Base-by-base conservation (phyloP, 2,329 filamentous ascomycete species). In the Colletotrichum zoysiae region DNA sequence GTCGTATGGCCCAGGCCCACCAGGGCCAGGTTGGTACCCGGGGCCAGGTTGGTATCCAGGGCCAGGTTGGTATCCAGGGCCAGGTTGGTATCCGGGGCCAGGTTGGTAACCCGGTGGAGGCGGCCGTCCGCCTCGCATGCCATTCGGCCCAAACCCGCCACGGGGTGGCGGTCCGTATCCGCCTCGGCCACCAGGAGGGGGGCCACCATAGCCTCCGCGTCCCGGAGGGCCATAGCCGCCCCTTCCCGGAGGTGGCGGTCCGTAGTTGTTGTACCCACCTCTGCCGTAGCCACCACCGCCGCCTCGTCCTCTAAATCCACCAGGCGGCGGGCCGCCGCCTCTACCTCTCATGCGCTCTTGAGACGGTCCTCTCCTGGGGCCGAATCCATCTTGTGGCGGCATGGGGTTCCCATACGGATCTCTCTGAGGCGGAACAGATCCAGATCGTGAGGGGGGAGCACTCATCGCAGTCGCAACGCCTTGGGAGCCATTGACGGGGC, bases 331-430 rank as follows among this genome's bases (percentile, higher is more conserved):
- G 6, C 79, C 82, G 6, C 79, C 82, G 23, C 85, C 90, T 77
- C 91, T 85, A 33, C 89, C 88, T 68, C 88, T 86, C 81, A 84
- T 83, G 53, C 82, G 84, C 67, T 85, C 87, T 65, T 80, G 79
- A 11, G 84, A 88, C 60, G 82, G 84, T 3, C 82, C 84, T 75
- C 82, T 81, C 71, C 83, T 85, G 78, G 83, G 80, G 64, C 80
- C 85, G 76, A 86, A 89, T 18, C 79, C 81, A 75, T 86, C 86
- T 7, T 79, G 78, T 1, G 81, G 75, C 48, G 81, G 79, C 51
- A 87, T 81, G 12, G 84, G 82, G 77, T 92, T 92, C 55, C 90
- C 91, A 74, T 92, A 93, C 73, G 90, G 89, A 74, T 94, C 92
- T 18, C 82, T 81, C 18, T 79, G 70, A 56, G 76, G 79, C 58